Percentiles rank a stretch among this genome's conserved stretches.
Conservation (phyloP, 371 early-diverging fungal genomes). For the Apophysomyces ossiformis region DNA sequence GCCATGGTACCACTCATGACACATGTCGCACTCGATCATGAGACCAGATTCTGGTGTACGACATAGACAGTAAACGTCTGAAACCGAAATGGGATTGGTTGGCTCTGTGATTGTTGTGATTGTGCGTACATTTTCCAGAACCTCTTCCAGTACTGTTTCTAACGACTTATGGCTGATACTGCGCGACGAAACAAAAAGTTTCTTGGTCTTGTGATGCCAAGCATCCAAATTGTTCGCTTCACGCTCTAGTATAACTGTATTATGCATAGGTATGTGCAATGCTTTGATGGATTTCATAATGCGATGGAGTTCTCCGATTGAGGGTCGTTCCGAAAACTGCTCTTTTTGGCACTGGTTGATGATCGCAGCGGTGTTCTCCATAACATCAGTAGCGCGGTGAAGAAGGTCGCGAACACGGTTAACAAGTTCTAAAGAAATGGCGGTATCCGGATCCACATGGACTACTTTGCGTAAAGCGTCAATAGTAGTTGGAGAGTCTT, state of each 20-base stretch:
- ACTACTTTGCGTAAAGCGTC: constrained; percentile 14
- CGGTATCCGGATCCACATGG: constrained; percentile 14
- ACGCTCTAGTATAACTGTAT: constrained; percentile 6
- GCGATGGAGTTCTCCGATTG: constrained; percentile 10
- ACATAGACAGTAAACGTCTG: constrained; percentile 62
- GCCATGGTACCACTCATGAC: constrained; percentile 83
- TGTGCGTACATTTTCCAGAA: constrained; percentile 16
- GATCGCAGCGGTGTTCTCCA: constrained; percentile 1
- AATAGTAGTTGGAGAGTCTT: neutral
- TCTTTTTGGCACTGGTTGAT: constrained; percentile 10
- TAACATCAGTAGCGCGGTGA: constrained; percentile 10
- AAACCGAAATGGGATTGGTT: neutral
- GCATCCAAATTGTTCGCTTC: constrained; percentile 17
- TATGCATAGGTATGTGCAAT: constrained; percentile 16
- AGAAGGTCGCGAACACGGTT: constrained; percentile 17
- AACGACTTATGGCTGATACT: constrained; percentile 14
- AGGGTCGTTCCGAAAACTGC: constrained; percentile 16
- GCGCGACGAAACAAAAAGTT: constrained; percentile 12
- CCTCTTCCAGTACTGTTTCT: constrained; percentile 13
- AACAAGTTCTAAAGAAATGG: constrained; percentile 16
- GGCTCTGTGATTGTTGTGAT: constrained; percentile 17
- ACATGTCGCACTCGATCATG: constrained; percentile 84
- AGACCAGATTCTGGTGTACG: constrained; percentile 62
- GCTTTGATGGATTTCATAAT: constrained; percentile 17
- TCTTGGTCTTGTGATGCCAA: constrained; percentile 16